Evolutionary conservation across 352 stramenopile genomes (phyloP).

Genomic region (Globisporangium iwayamae): DNA sequence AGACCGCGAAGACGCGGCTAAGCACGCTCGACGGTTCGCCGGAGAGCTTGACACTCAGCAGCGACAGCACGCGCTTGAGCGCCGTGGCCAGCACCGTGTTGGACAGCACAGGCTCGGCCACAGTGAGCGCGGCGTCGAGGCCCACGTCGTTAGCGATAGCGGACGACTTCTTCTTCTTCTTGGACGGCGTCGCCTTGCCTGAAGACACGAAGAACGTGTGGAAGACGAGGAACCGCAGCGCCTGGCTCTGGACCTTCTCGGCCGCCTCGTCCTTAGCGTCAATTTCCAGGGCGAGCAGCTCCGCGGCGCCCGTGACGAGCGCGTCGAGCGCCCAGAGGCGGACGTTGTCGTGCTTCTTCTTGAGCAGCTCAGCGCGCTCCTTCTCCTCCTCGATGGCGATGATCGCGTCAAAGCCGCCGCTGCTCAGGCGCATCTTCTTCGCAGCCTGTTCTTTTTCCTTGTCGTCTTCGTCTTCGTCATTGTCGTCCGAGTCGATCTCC

Average conservation of each 20-base stretch:
- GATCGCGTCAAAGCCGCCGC: constrained; percentile 61
- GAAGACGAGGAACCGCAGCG: constrained; percentile 64
- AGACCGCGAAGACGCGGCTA: constrained; percentile 39
- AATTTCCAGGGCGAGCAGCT: constrained; percentile 32
- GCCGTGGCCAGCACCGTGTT: constrained; percentile 34
- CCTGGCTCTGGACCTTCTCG: constrained; percentile 29
- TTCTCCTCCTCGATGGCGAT: constrained; percentile 76
- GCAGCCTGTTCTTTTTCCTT: constrained; percentile 19
- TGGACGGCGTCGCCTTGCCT: constrained; percentile 29
- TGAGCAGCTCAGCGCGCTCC: constrained; percentile 52
- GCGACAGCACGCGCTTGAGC: constrained; percentile 65
- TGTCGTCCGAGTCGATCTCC: constrained; percentile 27
- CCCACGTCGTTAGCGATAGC: constrained; percentile 29
- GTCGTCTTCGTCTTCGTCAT: constrained; percentile 38
- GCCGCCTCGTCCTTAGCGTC: constrained; percentile 18
- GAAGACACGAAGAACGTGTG: constrained; percentile 61
- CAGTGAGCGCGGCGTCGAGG: constrained; percentile 15
- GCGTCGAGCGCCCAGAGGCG: constrained; percentile 74
- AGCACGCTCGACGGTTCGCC: constrained; percentile 40
- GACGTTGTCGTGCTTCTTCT: constrained; percentile 55
- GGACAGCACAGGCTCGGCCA: constrained; percentile 43
- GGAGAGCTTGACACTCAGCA: constrained; percentile 54
- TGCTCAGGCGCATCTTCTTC: constrained; percentile 36
- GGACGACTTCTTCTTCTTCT: constrained; percentile 51
- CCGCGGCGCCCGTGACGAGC: constrained; percentile 42